phyloP scores from a whole-genome alignment of 768 basidiomycete species.

The Coprinellus micaceus region DNA sequence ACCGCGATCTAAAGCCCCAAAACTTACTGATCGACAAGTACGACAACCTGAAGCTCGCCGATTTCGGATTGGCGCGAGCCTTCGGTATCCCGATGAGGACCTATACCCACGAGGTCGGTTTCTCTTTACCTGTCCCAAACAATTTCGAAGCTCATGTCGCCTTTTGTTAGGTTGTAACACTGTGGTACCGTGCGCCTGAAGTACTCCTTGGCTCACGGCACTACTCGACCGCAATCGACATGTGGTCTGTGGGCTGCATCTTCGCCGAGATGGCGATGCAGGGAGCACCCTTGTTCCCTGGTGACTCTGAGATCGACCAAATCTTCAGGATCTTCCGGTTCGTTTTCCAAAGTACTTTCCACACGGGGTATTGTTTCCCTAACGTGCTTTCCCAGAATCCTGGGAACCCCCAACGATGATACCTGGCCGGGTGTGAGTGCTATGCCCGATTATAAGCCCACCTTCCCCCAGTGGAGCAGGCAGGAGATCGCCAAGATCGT shows the following conservation, averaged over 20 bases:
- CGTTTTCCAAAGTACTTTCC: constrained; percentile 16
- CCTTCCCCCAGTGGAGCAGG: constrained; percentile 92
- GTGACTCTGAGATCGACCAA: constrained; percentile 99
- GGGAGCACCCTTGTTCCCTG: constrained; percentile 88
- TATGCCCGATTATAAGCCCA: constrained; percentile 92
- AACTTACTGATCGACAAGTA: constrained; percentile 89
- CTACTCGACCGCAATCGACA: constrained; percentile 96
- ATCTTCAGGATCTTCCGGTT: constrained; percentile 99
- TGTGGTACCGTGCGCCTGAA: constrained; percentile 99
- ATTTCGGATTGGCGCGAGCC: constrained; percentile 93
- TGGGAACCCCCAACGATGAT: constrained; percentile 92
- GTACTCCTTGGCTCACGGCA: constrained; percentile 93
- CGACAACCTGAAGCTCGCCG: constrained; percentile 91
- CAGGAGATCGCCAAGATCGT: constrained; percentile 69
- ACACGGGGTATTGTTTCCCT: constrained; percentile 3
- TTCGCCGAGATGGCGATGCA: constrained; percentile 98
- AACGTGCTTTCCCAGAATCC: constrained; percentile 50
- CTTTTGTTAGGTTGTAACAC: constrained; percentile 79
- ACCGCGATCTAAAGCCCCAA: constrained; percentile 95
- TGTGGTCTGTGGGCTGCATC: constrained; percentile 99
- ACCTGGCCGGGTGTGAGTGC: constrained; percentile 86
- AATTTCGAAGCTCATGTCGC: constrained; percentile 3
- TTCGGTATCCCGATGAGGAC: constrained; percentile 98
- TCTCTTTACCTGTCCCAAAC: constrained; percentile 1
- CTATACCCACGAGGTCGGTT: constrained; percentile 92